Evolutionary conservation across 371 early-diverging fungal species (phyloP), one percentile per base, ranked within the genome.

Genomic region (Syncephalastrum monosporum): DNA sequence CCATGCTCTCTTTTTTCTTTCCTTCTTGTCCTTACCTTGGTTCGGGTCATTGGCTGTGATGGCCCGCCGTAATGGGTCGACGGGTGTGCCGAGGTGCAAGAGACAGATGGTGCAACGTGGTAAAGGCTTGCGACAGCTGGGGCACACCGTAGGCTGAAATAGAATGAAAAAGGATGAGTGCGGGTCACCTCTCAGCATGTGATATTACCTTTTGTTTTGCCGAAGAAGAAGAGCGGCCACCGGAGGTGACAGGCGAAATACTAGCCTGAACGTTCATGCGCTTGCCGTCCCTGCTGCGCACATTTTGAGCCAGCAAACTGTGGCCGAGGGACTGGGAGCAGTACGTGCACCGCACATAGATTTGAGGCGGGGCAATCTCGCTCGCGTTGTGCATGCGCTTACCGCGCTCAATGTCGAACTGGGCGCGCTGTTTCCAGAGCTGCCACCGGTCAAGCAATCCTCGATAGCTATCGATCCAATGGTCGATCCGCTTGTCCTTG

Each of bases 31-130:
- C 46, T 57, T 71, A 73, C 74, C 57, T 48, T 63, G 57, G 24
- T 74, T 70, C 8, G 73, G 66, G 51, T 82, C 80, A 14, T 78
- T 78, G 3, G 72, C 68, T 13, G 72, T 68, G 25, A 77, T 72
- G 3, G 71, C 65, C 42, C 73, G 72, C 50, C 77, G 65, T 23
- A 73, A 57, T 0, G 80, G 64, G 43, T 85, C 88, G 5, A 80
- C 79, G 10, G 91, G 90, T 1, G 91, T 89, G 13, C 96, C 98
- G 60, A 96, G 75, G 56, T 87, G 88, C 55, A 96, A 74, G 19
- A 94, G 72, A 69, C 98, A 98, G 14, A 98, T 70, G 0, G 94
- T 85, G 68, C 98, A 98, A n/a, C 93, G 82, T 7, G 97, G 97
- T n/a, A 96, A 72, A 6, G 89, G 83, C 65, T 91, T 92, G 56